Evolutionary conservation across 495 filamentous ascomycete genomes (phyloP), one percentile per base, ranked within the genome.

Genomic region (Penicillium roqueforti): DNA sequence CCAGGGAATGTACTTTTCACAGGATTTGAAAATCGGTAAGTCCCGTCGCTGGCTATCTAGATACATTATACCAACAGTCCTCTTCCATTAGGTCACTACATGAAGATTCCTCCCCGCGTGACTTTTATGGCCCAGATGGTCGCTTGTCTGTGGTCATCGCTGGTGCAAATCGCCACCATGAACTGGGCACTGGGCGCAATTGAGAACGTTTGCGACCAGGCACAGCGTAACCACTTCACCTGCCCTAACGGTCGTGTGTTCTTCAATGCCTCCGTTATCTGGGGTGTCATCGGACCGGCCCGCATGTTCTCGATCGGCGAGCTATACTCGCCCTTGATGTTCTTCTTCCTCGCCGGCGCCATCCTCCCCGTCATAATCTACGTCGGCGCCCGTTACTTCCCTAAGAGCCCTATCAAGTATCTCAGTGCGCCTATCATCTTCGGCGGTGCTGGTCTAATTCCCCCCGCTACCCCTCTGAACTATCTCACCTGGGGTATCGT

Each of bases 401-500:
- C 77, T 23, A 67, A 58, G 50, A 63, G 63, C 4, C 59, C 60
- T 0, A 66, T 76, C 41, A 67, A 70, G 20, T 78, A 73, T 57
- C 62, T 80, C 60, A 75, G 60, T 43, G 74, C 74, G 0, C 76
- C 80, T 0, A 54, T 82, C 10, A 74, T 80, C 56, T 78, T 81
- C 59, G 73, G 73, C 28, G 72, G 74, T 29, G 61, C 72, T 6
- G 61, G 64, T 22, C 48, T 74, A 4, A 73, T 83, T 20, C 79
- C 78, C 2, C 80, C 78, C 1, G 79, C 78, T 1, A 80, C 80
- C 0, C 78, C 77, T 0, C 67, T 82, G 9, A 81, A 77, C 62
- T 82, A 79, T 36, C 68, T 78, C 40, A 75, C 78, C 55, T 88
- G 86, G 85, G 84, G 82, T n/a, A 73, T 82, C 29, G 80, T 87